Evolutionary conservation across 768 basidiomycete species (phyloP).

Genomic region (Sporobolomyces roseus): DNA sequence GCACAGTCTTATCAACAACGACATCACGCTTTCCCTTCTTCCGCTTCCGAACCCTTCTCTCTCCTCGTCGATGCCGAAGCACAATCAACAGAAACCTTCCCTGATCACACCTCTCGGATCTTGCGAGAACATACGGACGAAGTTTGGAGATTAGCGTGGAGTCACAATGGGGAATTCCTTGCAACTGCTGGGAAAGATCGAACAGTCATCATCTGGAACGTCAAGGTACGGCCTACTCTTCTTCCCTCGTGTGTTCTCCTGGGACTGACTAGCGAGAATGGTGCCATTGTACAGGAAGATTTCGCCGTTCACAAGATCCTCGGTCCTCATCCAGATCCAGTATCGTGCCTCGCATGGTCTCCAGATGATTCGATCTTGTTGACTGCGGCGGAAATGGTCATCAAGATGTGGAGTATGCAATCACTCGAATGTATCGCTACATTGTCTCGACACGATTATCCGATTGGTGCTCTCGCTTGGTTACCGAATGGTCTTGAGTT

Average conservation of each 20-base stretch:
- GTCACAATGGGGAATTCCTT: constrained; percentile 74
- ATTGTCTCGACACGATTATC: constrained; percentile 71
- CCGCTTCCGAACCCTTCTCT: constrained; percentile 62
- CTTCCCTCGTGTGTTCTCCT: no score
- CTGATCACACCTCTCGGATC: constrained; percentile 68
- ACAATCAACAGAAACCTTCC: constrained; percentile 68
- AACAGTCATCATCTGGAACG: constrained; percentile 81
- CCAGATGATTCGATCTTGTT: constrained; percentile 77
- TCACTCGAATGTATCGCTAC: constrained; percentile 58
- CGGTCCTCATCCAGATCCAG: constrained; percentile 69
- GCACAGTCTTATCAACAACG: constrained; percentile 73
- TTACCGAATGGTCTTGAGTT: constrained; percentile 84
- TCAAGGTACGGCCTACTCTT: constrained; percentile 59
- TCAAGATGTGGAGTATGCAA: constrained; percentile 87
- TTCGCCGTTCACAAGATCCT: constrained; percentile 54
- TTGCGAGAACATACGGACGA: constrained; percentile 83
- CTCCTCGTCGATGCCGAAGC: constrained; percentile 83
- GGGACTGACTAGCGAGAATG: no score
- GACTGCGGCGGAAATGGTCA: constrained; percentile 71
- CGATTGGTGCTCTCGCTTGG: constrained; percentile 82
- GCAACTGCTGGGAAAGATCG: constrained; percentile 86
- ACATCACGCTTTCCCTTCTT: constrained; percentile 62
- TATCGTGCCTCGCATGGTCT: constrained; percentile 88
- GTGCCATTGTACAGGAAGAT: constrained; percentile 53
- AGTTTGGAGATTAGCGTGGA: constrained; percentile 96